Conservation (phyloP, 108 stramenopile genomes). For the Nannochloropsis salina region DNA sequence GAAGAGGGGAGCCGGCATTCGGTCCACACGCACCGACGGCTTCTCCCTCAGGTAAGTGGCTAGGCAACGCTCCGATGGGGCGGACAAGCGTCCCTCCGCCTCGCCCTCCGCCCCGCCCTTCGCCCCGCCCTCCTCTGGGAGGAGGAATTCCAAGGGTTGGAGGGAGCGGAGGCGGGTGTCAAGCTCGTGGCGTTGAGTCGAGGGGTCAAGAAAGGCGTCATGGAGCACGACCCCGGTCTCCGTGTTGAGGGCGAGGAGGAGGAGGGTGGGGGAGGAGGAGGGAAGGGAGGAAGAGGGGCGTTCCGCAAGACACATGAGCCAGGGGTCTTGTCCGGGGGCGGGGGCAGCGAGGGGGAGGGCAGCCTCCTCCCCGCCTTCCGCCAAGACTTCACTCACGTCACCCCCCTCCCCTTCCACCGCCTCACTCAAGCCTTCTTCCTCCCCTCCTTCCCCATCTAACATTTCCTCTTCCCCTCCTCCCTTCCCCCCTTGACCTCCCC, state of each 20-base stretch:
- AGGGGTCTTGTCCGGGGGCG: background rate
- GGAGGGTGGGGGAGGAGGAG: constrained; percentile 31
- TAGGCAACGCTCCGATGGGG: background rate
- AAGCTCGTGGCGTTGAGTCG: constrained; percentile 34
- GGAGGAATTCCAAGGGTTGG: background rate
- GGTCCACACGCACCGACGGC: background rate
- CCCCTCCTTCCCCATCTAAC: constrained; percentile 20
- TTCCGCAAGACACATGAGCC: background rate
- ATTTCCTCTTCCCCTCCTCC: constrained; percentile 20
- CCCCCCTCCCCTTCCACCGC: background rate
- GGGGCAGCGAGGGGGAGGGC: background rate
- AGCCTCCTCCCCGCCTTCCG: background rate
- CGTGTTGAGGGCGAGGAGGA: constrained; percentile 33
- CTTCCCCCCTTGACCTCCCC: constrained; percentile 1
- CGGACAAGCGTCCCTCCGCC: background rate
- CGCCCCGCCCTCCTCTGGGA: background rate
- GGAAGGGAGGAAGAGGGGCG: constrained; percentile 8
- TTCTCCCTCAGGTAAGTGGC: background rate
- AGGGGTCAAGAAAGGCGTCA: constrained; percentile 27
- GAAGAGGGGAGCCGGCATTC: background rate
- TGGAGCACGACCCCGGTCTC: constrained; percentile 31
- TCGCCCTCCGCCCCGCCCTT: background rate
- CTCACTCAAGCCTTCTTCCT: constrained; percentile 27
- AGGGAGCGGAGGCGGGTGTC: constrained; percentile 32
- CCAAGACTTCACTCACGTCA: background rate